Evolutionary conservation across 116 monocot genomes (phyloP), one percentile per base, ranked within the genome.

Genomic region (Cymodocea nodosa): DNA sequence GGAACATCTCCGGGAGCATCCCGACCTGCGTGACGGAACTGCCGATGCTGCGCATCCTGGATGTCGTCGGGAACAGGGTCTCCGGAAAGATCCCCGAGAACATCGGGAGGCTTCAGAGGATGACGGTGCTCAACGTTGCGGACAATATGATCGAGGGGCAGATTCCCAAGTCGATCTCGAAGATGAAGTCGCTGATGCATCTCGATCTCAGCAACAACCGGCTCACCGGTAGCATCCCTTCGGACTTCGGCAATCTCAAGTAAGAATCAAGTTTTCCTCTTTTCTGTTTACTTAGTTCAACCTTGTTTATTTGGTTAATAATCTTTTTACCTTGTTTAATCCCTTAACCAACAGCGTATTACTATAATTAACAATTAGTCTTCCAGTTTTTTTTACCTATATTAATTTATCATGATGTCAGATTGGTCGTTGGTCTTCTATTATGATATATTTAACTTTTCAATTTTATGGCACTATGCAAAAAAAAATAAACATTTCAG

Each of bases 51-150:
- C 84, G 82, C 56, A 78, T 87, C 56, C 56, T 92, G 17, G 92
- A 92, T 56, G 71, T 92, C 53, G 68, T 80, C 61, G 92, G 92
- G 4, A 92, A 92, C 78, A 78, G 70, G 23, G 34, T 92, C 74
- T 52, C 84, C 19, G 87, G 92, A 15, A 50, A 59, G 10, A 64
- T 92, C 44, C 92, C 92, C 3, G 10, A 71, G 50, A 53, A 68
- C 59, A 51, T 84, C 51, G 84, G 84, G 44, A 54, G 62, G 35
- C 78, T 92, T 50, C 69, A 44, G 65, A 67, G 60, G 52, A 80
- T 92, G 48, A 70, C 78, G 24, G 82, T 87, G 18, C 77, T 92
- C 65, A 84, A 87, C 73, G 66, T 92, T 59, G 87, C 92, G 57
- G 87, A 82, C 53, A 92, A 92, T 74, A 68, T 62, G 60, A 49